Percentiles rank a stretch among this genome's conserved stretches.
These are phyloP conservation scores for Colletotrichum plurivorum DNA, from an alignment of 2,329 filamentous ascomycete genomes.

Conservation along the genomic window DNA sequence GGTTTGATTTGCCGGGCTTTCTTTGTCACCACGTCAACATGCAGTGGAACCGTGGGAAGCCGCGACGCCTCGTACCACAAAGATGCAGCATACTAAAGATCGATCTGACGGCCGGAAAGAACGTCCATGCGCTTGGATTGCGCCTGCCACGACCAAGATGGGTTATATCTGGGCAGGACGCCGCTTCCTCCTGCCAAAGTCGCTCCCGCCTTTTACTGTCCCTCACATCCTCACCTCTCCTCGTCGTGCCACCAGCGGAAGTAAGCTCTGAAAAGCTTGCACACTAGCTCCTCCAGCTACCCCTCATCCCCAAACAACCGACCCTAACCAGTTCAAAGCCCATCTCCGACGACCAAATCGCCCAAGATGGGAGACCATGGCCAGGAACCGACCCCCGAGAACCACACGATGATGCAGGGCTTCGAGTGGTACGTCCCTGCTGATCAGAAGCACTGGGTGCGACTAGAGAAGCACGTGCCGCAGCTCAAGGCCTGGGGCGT, in stretches of 20 bases:
- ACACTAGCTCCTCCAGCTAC: neutral
- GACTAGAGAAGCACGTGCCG: constrained; percentile 69
- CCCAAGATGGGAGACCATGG: constrained; percentile 30
- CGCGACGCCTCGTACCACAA: constrained; percentile 15
- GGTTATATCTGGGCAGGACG: too few relatives aligned
- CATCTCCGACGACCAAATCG: constrained; percentile 3
- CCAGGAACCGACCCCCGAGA: constrained; percentile 53
- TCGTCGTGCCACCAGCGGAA: neutral
- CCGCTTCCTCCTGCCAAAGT: too few relatives aligned
- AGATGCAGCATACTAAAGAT: too few relatives aligned
- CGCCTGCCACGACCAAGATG: too few relatives aligned
- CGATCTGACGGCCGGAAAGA: neutral
- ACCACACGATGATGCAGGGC: constrained; percentile 75
- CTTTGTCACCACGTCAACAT: constrained; percentile 29
- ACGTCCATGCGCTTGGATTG: too few relatives aligned
- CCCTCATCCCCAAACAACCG: neutral
- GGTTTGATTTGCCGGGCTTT: constrained; percentile 23
- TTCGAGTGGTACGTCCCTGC: constrained; percentile 83
- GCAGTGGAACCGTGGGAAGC: constrained; percentile 15
- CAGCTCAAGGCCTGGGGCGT: constrained; percentile 74
- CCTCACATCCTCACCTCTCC: neutral
- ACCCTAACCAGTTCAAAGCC: neutral
- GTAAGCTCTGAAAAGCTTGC: neutral
- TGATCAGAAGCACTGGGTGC: constrained; percentile 74
- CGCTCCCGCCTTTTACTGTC: too few relatives aligned